Evolutionary conservation across 352 stramenopile genomes (phyloP), one percentile per base, ranked within the genome.

Genomic region (Globisporangium recalcitrans): DNA sequence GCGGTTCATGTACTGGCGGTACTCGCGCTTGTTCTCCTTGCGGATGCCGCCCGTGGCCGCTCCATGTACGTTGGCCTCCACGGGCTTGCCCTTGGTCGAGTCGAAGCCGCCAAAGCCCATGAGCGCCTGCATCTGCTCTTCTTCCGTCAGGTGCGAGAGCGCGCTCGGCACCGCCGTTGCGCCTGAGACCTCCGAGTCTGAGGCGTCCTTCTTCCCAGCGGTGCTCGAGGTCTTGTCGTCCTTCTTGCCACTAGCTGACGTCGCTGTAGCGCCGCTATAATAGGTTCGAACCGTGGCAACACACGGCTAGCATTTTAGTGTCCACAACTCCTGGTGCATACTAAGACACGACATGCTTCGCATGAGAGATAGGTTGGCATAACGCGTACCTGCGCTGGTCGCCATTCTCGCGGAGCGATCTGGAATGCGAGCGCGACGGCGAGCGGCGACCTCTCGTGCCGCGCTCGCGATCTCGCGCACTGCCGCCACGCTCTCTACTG

Each of bases 1-100:
- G 57, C 96, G 85, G 77, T 98, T 98, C 95, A 98, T 99, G 74
- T 98, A 98, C 74, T 99, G 95, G 26, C 96, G 78, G 80, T 98
- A 98, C 70, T 98, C 94, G 42, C 94, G 78, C 65, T 96, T 96
- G 59, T 86, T 96, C 63, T 97, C 95, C 51, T 95, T 96, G 44
- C 83, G 77, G 10, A 82, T 75, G 5, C 79, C 88, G 11, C 96
- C 96, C 31, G 74, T 68, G 1, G 94, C 95, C 0, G 89, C 80
- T 21, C 80, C 78, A 0, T 68, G 75, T 40, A 88, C 59, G 77
- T 99, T 99, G 71, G 98, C 94, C 11, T 93, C 79, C n/a, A 99
- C 92, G 1, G 66, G 58, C 59, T 96, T 90, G 60, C 89, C 93
- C 69, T 98, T 98, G 46, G 91, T 99, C 16, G 87, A 92, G 63